Percentiles rank a stretch among this genome's conserved stretches.
phyloP scores from a whole-genome alignment of 2,329 filamentous ascomycete species.

The Ilyonectria destructans region DNA sequence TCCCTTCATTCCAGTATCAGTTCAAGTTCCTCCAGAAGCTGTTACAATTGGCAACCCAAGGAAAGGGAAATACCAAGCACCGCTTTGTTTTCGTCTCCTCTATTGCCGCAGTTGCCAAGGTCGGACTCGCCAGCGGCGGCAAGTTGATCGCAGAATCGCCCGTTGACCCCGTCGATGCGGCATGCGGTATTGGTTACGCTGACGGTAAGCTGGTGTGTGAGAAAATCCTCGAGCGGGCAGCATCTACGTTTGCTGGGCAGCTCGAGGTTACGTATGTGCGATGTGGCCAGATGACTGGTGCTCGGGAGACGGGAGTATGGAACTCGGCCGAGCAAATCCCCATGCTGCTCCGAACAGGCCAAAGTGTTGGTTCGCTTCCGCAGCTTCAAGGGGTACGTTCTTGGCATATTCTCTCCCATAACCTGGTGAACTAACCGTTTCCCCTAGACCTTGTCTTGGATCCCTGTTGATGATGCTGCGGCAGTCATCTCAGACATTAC shows the following conservation, averaged over 20 bases:
- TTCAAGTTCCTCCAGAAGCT: slow-evolving; percentile 41
- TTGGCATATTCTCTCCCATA: not conserved
- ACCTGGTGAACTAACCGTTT: no score
- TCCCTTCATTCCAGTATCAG: slow-evolving; percentile 41
- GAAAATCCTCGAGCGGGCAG: slow-evolving; percentile 39
- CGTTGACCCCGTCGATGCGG: slow-evolving; percentile 29
- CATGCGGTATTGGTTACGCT: slow-evolving; percentile 43
- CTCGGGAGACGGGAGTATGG: slow-evolving; percentile 36
- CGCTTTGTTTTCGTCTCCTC: slow-evolving; percentile 52
- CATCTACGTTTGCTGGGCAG: slow-evolving; percentile 12
- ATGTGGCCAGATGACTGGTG: slow-evolving; percentile 43
- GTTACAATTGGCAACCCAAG: slow-evolving; percentile 33
- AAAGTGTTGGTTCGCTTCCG: slow-evolving; percentile 36
- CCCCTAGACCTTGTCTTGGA: slow-evolving; percentile 37
- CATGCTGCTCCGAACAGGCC: slow-evolving; percentile 38
- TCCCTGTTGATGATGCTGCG: slow-evolving; percentile 40
- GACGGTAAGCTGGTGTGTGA: slow-evolving; percentile 46
- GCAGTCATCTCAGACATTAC: slow-evolving; percentile 35
- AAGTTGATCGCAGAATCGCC: slow-evolving; percentile 34
- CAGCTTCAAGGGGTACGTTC: slow-evolving; percentile 35
- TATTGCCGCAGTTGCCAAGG: slow-evolving; percentile 47
- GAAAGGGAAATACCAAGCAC: slow-evolving; percentile 31
- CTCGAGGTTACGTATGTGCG: slow-evolving; percentile 38
- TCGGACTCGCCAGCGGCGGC: slow-evolving; percentile 26
- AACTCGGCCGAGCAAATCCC: slow-evolving; percentile 43